phyloP scores from a whole-genome alignment of 129 eudicot species.

The Tagetes erecta region DNA sequence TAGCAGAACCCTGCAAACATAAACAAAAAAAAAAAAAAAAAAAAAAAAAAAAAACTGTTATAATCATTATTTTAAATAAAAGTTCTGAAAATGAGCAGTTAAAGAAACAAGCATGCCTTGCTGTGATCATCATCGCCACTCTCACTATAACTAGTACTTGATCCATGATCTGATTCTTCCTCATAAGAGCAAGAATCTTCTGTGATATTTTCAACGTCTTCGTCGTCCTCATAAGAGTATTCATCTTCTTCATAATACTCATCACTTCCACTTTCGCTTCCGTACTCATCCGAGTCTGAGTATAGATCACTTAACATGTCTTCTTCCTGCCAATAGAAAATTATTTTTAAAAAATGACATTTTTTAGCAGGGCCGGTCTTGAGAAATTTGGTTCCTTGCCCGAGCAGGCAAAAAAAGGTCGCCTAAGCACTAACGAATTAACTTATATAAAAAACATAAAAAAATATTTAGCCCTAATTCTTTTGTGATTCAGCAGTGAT shows the following conservation, averaged over 20 bases:
- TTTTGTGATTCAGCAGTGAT: no score
- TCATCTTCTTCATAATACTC: constrained; percentile 57
- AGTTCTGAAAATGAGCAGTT: background rate
- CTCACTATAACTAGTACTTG: constrained; percentile 48
- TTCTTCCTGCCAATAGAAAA: constrained; percentile 59
- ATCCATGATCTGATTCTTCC: constrained; percentile 57
- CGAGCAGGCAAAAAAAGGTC: no score
- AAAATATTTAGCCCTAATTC: no score
- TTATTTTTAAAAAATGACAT: background rate
- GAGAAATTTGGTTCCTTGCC: no score
- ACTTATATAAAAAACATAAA: no score
- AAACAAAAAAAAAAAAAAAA: no score
- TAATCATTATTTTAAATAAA: background rate
- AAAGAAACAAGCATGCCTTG: constrained; percentile 62
- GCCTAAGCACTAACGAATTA: no score
- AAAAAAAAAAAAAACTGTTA: no score
- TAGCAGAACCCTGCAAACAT: no score
- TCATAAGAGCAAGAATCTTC: constrained; percentile 49
- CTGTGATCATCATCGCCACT: constrained; percentile 48
- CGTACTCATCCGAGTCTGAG: constrained; percentile 79
- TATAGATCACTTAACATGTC: constrained; percentile 60
- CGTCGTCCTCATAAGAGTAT: constrained; percentile 49
- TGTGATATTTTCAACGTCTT: constrained; percentile 39
- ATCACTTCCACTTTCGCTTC: constrained; percentile 80
- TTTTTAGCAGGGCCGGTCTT: background rate